Evolutionary conservation across 768 basidiomycete species (phyloP), one percentile per base, ranked within the genome.

Genomic region (Lepiota subincarnata): DNA sequence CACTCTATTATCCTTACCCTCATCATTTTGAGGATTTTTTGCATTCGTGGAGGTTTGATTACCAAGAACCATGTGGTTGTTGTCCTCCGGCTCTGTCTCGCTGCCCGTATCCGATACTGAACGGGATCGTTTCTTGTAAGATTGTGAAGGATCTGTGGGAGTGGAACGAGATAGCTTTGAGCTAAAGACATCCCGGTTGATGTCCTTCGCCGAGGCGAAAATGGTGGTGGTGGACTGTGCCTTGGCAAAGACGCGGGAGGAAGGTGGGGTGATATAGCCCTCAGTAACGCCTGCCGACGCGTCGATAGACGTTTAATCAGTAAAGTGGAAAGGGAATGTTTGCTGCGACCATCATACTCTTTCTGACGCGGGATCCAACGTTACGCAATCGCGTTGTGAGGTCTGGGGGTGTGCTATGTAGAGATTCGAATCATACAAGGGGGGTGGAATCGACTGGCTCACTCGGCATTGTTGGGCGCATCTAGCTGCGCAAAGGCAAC

Each of bases 161-260:
- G 6, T 36, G 37, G 56, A 39, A 28, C 42, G 60, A 26, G 38
- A 48, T 36, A 57, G 35, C 6, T 59, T 57, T 35, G 64, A 62
- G 36, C 51, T 42, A 49, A 70, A 74, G 16, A 84, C 72, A 36
- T 78, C 75, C 40, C 71, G 77, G 50, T 83, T 68, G 8, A 72
- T 78, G 64, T 85, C 83, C 50, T 77, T 81, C 50, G 82, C 74
- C 20, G 84, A 76, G 41, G 67, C 75, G 61, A 83, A 82, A 58
- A 81, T 77, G 50, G 60, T 58, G 6, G 72, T 69, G 34, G 69
- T 73, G 26, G 73, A 66, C 43, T 70, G 62, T 49, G 76, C 60
- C 60, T 70, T 75, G 56, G 69, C 65, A 47, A 76, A 73, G 46
- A 76, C 71, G 39, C 40, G 48, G 54, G 55, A 20, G 8, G 71